Conservation (phyloP, 257 asterid species). For the Nicotiana noctiflora region DNA sequence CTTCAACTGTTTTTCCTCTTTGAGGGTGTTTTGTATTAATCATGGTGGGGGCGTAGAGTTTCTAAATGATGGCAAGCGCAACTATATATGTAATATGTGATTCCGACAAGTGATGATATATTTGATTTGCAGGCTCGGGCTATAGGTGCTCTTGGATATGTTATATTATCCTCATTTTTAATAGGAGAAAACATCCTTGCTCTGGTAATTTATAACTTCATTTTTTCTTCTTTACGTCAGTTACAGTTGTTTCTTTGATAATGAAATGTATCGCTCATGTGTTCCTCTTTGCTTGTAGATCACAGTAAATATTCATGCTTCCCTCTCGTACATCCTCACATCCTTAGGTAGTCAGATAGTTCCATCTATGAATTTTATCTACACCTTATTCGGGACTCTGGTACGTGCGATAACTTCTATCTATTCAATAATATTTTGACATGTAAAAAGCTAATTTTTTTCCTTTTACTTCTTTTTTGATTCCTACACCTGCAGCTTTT, state of each 20-base stretch:
- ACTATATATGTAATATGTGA: background rate
- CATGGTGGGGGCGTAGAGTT: too few species aligned
- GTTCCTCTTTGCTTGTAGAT: conserved; percentile 38
- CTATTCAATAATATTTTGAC: background rate
- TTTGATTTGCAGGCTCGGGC: conserved; percentile 72
- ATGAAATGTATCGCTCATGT: background rate
- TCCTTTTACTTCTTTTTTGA: background rate
- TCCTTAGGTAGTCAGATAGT: conserved; percentile 52
- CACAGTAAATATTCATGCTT: conserved; percentile 74
- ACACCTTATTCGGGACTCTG: conserved; percentile 70
- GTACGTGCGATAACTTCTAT: conserved; percentile 28
- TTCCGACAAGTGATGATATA: background rate
- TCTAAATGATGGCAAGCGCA: too few species aligned
- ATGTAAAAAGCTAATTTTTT: background rate
- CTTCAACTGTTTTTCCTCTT: conserved; percentile 13
- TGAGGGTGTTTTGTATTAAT: conserved; percentile 2
- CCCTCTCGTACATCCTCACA: conserved; percentile 54
- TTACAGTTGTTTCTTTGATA: background rate
- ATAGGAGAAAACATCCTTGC: conserved; percentile 89
- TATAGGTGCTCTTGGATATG: conserved; percentile 72
- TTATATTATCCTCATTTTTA: conserved; percentile 68
- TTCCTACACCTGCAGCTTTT: conserved; percentile 51
- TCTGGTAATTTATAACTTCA: conserved; percentile 44
- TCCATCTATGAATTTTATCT: conserved; percentile 75
- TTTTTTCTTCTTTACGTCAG: background rate